Base-by-base conservation (phyloP, 345 rosid genomes). In the Euclidium syriacum region DNA sequence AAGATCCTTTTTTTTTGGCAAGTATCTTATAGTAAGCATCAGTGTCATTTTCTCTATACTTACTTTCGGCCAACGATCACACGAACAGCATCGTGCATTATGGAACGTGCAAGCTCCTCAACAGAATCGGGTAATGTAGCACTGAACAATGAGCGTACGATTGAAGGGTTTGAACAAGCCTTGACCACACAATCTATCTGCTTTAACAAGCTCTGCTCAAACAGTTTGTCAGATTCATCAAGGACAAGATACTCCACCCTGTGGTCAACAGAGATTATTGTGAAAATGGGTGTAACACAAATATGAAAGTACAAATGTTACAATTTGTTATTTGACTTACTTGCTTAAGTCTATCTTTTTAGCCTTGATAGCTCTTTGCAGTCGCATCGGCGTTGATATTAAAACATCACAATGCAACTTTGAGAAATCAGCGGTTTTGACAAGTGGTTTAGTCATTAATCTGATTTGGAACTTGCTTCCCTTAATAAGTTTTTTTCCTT, bases 211-310 rank as follows among this genome's bases (percentile, higher is more conserved):
- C 91, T 86, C 53, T 77, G 85, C 78, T 94, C 97, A 66, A 94
- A 94, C n/a, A 94, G 80, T 79, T 94, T 94, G 77, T 90, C 99
- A 22, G 97, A 86, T 79, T 94, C 99, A 78, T 94, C 99, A 49
- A 94, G 82, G 73, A 94, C 95, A 52, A 94, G 96, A 73, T 77
- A 87, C 73, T 94, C 91, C 10, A 87, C 97, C 90, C 97, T 94
- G 79, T 9, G 58, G 41, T 19, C 56, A 65, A 58, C 22, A 10
- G 15, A 57, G 26, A 43, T n/a, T 19, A 64, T 19, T 41, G 30
- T 59, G 32, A 32, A 58, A 19, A 58, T 30, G 10, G 23, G 52
- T 19, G 23, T n/a, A 55, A 24, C 20, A 56, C 24, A 55, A 12
- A 23, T 16, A 15, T 6, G 0, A 43, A 14, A 14, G 42, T 9